A percentile compares a stretch with the other conserved stretches of the same genome.
Evolutionary conservation across 2,329 filamentous ascomycete genomes (phyloP).

Genomic region (Ascochyta clinopodiicola): DNA sequence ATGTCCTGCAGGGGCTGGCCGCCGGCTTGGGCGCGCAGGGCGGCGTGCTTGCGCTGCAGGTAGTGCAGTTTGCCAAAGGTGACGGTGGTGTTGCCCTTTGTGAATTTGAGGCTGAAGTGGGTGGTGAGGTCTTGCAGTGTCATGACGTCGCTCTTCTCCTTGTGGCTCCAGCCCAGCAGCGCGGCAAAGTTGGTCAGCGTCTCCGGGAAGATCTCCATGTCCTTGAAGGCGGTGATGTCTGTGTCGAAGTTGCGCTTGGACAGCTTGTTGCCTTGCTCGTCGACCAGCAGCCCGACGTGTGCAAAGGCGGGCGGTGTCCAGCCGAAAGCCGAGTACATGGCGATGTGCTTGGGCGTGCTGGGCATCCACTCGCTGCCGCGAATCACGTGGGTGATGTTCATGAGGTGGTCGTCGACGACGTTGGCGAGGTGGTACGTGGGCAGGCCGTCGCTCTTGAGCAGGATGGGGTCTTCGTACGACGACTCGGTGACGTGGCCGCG

Average conservation of each 20-base stretch:
- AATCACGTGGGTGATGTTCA: slow-evolving; percentile 96
- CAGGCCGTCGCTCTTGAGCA: slow-evolving; percentile 88
- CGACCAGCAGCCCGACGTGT: slow-evolving; percentile 57
- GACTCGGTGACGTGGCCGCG: slow-evolving; percentile 50
- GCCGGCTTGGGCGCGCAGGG: slow-evolving; percentile 54
- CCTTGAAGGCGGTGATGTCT: slow-evolving; percentile 64
- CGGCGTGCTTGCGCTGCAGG: slow-evolving; percentile 76
- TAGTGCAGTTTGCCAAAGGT: slow-evolving; percentile 79
- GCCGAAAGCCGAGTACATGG: slow-evolving; percentile 58
- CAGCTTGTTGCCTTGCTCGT: slow-evolving; percentile 57
- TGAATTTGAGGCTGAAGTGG: slow-evolving; percentile 86
- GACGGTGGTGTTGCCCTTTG: slow-evolving; percentile 86
- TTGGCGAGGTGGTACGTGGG: slow-evolving; percentile 98
- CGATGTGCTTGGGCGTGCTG: slow-evolving; percentile 81
- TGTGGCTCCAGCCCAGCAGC: slow-evolving; percentile 82
- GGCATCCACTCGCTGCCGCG: slow-evolving; percentile 96
- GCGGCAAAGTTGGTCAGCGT: slow-evolving; percentile 81
- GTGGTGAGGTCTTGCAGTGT: slow-evolving; percentile 72
- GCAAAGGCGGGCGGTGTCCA: slow-evolving; percentile 58
- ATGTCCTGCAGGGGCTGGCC: slow-evolving; percentile 51
- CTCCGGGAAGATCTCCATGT: slow-evolving; percentile 67
- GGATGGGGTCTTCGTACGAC: slow-evolving; percentile 80
- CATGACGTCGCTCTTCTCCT: slow-evolving; percentile 72
- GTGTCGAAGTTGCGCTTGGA: slow-evolving; percentile 83
- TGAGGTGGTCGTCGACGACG: slow-evolving; percentile 92